Conservation (phyloP, 1,139 yeast species). For the Saccharomyces hybrid region DNA sequence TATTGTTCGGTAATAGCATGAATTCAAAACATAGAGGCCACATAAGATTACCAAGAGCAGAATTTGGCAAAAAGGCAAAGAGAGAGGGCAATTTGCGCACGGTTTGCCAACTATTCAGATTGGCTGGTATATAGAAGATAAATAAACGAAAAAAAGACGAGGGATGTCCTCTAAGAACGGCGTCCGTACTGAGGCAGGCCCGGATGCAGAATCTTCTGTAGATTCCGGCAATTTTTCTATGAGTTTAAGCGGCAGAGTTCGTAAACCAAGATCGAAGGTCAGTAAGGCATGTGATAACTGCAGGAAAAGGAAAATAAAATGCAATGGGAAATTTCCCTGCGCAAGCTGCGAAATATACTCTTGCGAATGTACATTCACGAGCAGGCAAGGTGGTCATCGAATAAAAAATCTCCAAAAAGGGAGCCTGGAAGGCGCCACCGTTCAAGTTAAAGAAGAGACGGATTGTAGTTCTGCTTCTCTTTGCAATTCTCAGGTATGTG, state of each 20-base stretch:
- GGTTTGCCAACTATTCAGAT: neutral
- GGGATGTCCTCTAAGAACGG: neutral
- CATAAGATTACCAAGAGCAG: neutral
- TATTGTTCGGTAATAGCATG: neutral
- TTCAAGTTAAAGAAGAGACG: neutral
- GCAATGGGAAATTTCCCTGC: constrained; percentile 43
- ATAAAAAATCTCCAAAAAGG: neutral
- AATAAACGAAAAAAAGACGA: no score
- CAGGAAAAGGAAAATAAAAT: constrained; percentile 52
- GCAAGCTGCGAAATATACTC: constrained; percentile 27
- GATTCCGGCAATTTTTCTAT: neutral
- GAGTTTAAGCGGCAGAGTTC: constrained; percentile 4
- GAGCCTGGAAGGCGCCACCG: neutral
- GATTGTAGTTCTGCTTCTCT: neutral
- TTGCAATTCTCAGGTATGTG: neutral
- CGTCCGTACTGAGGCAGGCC: neutral
- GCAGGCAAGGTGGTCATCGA: neutral
- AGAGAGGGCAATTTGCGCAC: neutral
- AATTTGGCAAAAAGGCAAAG: neutral
- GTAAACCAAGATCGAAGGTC: constrained; percentile 17
- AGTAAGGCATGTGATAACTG: constrained; percentile 57
- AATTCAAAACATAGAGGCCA: neutral
- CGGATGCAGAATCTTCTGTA: neutral
- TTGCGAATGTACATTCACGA: constrained; percentile 23
- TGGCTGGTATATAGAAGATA: no score